Evolutionary conservation across 1,139 yeast genomes (phyloP).

Genomic region (Zygoascus meyerae): DNA sequence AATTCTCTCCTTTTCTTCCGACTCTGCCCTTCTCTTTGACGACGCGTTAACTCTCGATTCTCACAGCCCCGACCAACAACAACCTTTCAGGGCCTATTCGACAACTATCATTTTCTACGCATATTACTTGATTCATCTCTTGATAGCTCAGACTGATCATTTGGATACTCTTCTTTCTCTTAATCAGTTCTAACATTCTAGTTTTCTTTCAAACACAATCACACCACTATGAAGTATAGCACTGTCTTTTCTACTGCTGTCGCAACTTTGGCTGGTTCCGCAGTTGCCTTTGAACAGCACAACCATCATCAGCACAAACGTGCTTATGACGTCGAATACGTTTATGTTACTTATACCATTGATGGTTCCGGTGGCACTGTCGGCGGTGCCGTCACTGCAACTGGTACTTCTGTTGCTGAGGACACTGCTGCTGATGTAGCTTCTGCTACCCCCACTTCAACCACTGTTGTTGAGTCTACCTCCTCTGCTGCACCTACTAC

Average conservation of each 20-base stretch:
- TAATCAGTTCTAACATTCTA: neutral
- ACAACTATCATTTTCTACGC: neutral
- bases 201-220: too few species aligned
- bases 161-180: neutral
- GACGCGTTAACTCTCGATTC: too few species aligned
- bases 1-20: too few species aligned
- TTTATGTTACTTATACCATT: slow-evolving; percentile 71
- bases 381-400: slow-evolving; percentile 20
- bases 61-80: too few species aligned
- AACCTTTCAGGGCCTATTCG: too few species aligned
- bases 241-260: slow-evolving; percentile 37
- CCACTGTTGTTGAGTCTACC: slow-evolving; percentile 20
- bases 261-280: slow-evolving; percentile 39
- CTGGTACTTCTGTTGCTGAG: slow-evolving; percentile 15
- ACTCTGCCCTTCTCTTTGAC: too few species aligned
- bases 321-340: slow-evolving; percentile 71
- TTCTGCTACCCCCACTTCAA: slow-evolving; percentile 26
- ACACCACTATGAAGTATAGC: slow-evolving; percentile 26
- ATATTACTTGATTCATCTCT: neutral
- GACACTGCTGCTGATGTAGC: slow-evolving; percentile 14
- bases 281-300: slow-evolving; percentile 32
- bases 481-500: slow-evolving; percentile 19
- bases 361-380: slow-evolving; percentile 56
- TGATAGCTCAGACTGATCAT: slow-evolving; percentile 1
- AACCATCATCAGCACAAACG: slow-evolving; percentile 55